Evolutionary conservation across 164 flowering plant species (phyloP), one percentile per base, ranked within the genome.

Genomic region (Liquidambar formosana): DNA sequence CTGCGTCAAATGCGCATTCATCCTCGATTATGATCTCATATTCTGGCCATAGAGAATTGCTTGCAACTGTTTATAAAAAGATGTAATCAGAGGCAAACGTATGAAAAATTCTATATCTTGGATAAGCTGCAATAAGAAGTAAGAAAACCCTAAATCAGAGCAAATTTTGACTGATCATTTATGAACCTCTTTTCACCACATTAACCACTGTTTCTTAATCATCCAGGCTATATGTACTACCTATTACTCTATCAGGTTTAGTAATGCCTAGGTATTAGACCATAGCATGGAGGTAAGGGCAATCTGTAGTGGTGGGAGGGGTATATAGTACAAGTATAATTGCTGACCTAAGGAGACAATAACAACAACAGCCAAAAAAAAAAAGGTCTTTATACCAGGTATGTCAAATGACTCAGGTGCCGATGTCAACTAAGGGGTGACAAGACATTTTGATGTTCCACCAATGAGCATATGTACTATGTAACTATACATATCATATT

Each of bases 21-120:
- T 84, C 85, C 38, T 87, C 94, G 70, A 63, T 75, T 57, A 76
- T 70, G 73, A 94, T 87, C 79, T 92, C 95, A 75, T 58, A 86
- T 62, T 93, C 97, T 51, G 91, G 87, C 97, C 99, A 95, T 9
- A 89, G 65, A 51, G 73, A 44, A 14, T 79, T 87, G 81, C 88
- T 78, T 27, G 89, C 83, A 79, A 74, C 97, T 85, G 89, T 69
- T 62, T 47, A 14, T 16, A 65, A 67, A 60, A 51, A 33, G 41
- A 2, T 33, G 2, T 2, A 33, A 33, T 33, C 6, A 33, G 41
- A 33, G 41, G 4, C 6, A 6, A 33, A 33, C 41, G 2, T 6
- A 2, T 2, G 41, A 33, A 33, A 33, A 33, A 33, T 33, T 6
- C 41, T 33, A 2, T 33, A 33, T 33, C 2, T 2, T 33, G 41